Evolutionary conservation across 495 filamentous ascomycete species (phyloP).

Genomic region (Astrothelium macrocarpum): DNA sequence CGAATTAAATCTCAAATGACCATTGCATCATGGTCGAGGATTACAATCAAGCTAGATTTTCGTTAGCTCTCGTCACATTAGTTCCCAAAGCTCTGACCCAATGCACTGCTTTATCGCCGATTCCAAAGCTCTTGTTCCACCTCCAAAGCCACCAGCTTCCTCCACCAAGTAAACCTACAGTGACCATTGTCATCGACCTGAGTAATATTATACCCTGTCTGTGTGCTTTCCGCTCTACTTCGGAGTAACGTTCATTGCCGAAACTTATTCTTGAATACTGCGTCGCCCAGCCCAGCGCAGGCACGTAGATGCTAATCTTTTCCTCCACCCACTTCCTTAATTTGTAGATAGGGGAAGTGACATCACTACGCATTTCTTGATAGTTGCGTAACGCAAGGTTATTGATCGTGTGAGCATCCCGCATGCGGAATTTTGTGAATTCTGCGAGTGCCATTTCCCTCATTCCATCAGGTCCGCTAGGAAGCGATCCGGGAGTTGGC

Average conservation of each 20-base stretch:
- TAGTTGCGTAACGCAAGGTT: constrained; percentile 88
- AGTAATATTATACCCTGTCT: constrained; percentile 57
- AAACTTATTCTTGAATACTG: constrained; percentile 93
- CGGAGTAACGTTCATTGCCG: constrained; percentile 80
- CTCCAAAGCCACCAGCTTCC: constrained; percentile 10
- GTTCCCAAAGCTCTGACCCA: neutral
- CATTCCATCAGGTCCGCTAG: constrained; percentile 35
- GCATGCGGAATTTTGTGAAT: constrained; percentile 61
- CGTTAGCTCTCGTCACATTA: too few species aligned
- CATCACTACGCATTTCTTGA: constrained; percentile 79
- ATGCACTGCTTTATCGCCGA: neutral
- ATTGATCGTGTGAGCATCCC: constrained; percentile 83
- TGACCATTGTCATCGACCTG: neutral
- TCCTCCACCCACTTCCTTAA: constrained; percentile 81
- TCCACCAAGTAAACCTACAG: neutral
- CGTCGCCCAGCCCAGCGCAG: constrained; percentile 72
- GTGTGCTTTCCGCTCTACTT: constrained; percentile 58
- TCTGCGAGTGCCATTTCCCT: constrained; percentile 53
- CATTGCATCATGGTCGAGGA: too few species aligned
- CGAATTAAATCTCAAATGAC: too few species aligned
- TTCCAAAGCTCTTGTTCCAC: constrained; percentile 1
- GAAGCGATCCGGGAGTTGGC: constrained; percentile 31
- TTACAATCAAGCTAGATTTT: too few species aligned
- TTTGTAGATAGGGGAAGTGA: constrained; percentile 63
- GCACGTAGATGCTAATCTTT: constrained; percentile 62